Evolutionary conservation across 768 basidiomycete species (phyloP).

Genomic region (Sutorius australiensis): DNA sequence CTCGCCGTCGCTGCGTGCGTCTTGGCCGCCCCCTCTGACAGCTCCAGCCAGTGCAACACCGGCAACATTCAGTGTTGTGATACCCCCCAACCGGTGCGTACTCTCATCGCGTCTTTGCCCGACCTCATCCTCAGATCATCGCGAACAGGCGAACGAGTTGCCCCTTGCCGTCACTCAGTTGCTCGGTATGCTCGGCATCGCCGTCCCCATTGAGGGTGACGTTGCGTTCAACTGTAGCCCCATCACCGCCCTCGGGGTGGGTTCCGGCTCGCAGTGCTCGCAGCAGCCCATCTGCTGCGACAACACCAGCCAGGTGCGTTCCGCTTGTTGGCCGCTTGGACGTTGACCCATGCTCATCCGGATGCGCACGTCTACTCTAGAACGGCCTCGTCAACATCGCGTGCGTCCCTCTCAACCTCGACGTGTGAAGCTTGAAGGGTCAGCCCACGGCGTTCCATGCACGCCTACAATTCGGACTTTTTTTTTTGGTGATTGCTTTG

Average conservation of each 20-base stretch:
- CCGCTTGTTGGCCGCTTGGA: too few species aligned
- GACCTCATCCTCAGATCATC: too few species aligned
- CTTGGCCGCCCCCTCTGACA: neutral
- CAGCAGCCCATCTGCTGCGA: slow-evolving; percentile 12
- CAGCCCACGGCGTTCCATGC: neutral
- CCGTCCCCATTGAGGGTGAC: neutral
- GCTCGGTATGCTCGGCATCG: neutral
- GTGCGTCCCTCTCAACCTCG: slow-evolving; percentile 9
- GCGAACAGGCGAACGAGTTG: neutral
- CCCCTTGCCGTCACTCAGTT: accelerated
- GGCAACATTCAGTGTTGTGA: slow-evolving; percentile 13
- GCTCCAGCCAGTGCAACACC: slow-evolving; percentile 10
- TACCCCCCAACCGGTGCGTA: neutral
- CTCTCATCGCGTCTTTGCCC: too few species aligned
- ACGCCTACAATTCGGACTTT: neutral
- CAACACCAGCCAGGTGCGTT: neutral
- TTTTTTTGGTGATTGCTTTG: neutral
- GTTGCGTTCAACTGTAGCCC: neutral
- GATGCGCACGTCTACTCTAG: neutral
- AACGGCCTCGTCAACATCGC: neutral
- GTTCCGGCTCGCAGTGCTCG: neutral
- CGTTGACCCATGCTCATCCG: neutral
- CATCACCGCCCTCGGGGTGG: neutral
- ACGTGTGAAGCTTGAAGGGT: neutral
- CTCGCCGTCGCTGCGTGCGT: slow-evolving; percentile 10